phyloP scores from a whole-genome alignment of 352 stramenopile genomes.

The Phytophthora pini region DNA sequence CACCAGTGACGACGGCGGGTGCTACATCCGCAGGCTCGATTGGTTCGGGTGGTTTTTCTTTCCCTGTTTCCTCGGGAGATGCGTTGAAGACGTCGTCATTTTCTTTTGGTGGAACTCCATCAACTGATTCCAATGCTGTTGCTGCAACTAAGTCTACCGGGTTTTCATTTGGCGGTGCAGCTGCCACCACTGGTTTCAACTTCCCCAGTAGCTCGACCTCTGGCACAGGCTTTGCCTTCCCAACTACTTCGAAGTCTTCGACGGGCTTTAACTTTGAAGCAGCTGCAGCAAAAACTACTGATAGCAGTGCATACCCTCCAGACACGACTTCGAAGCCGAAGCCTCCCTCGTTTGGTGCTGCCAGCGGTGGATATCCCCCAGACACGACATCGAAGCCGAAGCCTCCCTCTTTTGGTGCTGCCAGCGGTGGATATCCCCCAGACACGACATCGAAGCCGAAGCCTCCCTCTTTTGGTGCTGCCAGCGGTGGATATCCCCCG shows the following conservation, averaged over 20 bases:
- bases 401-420: conserved; percentile 8
- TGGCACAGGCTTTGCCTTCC: conserved; percentile 28
- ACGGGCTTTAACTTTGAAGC: conserved; percentile 15
- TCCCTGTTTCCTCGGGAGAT: conserved; percentile 28
- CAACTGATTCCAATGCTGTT: neutral
- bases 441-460: conserved; percentile 24
- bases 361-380: neutral
- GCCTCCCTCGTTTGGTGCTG: conserved; percentile 12
- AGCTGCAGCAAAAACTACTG: conserved; percentile 4
- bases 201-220: conserved; percentile 14
- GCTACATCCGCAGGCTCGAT: conserved; percentile 39
- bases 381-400: conserved; percentile 13
- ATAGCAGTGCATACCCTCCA: conserved; percentile 13
- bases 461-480: conserved; percentile 10
- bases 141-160: conserved; percentile 18
- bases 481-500: conserved; percentile 3
- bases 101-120: conserved; percentile 44
- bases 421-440: conserved; percentile 9
- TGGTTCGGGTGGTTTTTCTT: conserved; percentile 46
- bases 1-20: conserved; percentile 21
- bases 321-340: conserved; percentile 24
- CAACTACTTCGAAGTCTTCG: conserved; percentile 16
- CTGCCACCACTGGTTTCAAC: conserved; percentile 1
- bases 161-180: conserved; percentile 35
- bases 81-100: conserved; percentile 38